Conservation (phyloP, 164 flowering plant species). For the Vitis vinifera region DNA sequence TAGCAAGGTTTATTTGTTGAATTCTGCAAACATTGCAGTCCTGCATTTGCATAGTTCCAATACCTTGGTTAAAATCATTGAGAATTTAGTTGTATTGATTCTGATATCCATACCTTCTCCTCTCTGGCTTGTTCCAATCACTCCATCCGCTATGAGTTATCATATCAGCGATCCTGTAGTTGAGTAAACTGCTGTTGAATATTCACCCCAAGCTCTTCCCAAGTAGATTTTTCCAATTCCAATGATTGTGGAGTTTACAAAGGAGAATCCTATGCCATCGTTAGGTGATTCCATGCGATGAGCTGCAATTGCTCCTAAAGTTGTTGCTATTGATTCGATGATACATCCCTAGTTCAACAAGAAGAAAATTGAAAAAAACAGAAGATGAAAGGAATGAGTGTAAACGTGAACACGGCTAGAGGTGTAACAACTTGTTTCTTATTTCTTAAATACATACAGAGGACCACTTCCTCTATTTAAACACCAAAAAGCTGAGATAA, state of each 20-base stretch:
- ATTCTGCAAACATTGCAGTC: slow-evolving; percentile 72
- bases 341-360: slow-evolving; percentile 45
- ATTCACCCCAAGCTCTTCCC: slow-evolving; percentile 93
- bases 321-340: slow-evolving; percentile 52
- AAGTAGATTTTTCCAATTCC: slow-evolving; percentile 59
- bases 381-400: too few species aligned
- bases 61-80: neutral
- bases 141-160: slow-evolving; percentile 70
- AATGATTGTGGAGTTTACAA: slow-evolving; percentile 52
- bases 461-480: too few species aligned
- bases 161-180: slow-evolving; percentile 45
- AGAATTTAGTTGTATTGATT: too few species aligned
- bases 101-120: too few species aligned
- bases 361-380: too few species aligned
- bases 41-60: slow-evolving; percentile 28
- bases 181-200: slow-evolving; percentile 63
- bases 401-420: too few species aligned
- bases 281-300: slow-evolving; percentile 50
- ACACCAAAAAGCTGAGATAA: too few species aligned
- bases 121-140: neutral
- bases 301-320: slow-evolving; percentile 79
- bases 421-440: too few species aligned
- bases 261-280: slow-evolving; percentile 81
- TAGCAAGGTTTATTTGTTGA: slow-evolving; percentile 24
- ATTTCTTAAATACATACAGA: too few species aligned